These are phyloP conservation scores for Acrasis kona DNA, from an alignment of 78 protist genomes.

Conservation along the genomic window DNA sequence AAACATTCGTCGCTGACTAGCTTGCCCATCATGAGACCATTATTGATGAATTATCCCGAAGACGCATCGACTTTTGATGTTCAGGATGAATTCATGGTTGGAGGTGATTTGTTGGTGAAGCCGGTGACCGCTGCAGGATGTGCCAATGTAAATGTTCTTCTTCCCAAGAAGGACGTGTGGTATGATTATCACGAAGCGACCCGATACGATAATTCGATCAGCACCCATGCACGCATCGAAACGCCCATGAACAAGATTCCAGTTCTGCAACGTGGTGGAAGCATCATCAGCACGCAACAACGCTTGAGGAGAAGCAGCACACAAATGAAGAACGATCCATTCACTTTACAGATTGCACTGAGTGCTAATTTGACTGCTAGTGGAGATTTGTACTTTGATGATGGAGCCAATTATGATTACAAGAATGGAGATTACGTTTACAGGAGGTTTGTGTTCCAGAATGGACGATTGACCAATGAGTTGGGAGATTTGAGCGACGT, in stretches of 20 bases:
- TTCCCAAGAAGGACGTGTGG: constrained; percentile 43
- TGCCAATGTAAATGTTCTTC: not conserved
- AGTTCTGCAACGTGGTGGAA: constrained; percentile 79
- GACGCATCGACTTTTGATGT: not conserved
- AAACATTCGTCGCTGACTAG: constrained; percentile 49
- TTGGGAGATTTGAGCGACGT: too few relatives aligned
- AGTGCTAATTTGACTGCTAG: constrained; percentile 17
- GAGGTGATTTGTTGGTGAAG: constrained; percentile 43
- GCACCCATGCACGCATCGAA: constrained; percentile 8
- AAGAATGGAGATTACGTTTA: constrained; percentile 26
- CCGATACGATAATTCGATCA: constrained; percentile 3
- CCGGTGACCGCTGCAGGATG: constrained; percentile 41
- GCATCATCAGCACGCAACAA: constrained; percentile 63
- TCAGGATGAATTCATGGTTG: constrained; percentile 51
- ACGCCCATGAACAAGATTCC: constrained; percentile 68
- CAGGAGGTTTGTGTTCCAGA: constrained; percentile 24
- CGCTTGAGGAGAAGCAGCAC: constrained; percentile 62
- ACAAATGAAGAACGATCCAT: constrained; percentile 76
- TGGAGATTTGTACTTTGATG: constrained; percentile 76
- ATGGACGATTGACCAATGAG: too few relatives aligned
- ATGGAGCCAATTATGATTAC: constrained; percentile 44
- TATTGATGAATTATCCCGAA: constrained; percentile 54
- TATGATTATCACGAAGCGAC: not conserved
- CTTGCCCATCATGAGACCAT: constrained; percentile 68
- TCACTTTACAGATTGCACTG: constrained; percentile 57